Percentiles rank a stretch among this genome's conserved stretches.
Evolutionary conservation across 768 basidiomycete genomes (phyloP).

Genomic region (Clathrus columnatus): DNA sequence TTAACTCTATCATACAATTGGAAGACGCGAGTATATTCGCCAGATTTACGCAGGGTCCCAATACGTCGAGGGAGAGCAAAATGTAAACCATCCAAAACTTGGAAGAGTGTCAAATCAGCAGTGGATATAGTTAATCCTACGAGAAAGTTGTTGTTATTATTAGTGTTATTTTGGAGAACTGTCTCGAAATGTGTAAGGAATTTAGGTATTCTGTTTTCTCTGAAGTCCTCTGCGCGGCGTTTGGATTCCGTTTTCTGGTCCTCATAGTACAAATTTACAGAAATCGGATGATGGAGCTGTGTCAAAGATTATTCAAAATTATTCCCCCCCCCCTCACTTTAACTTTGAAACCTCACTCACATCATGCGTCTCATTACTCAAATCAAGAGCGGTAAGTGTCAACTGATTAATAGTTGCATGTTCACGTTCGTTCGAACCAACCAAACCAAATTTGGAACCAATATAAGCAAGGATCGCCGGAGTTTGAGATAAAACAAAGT

Average conservation of each 20-base stretch:
- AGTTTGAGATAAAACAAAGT: conserved; percentile 26
- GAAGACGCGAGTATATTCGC: conserved; percentile 23
- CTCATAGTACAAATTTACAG: conserved; percentile 28
- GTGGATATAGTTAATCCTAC: conserved; percentile 26
- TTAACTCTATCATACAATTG: conserved; percentile 26
- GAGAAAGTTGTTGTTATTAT: conserved; percentile 21
- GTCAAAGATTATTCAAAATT: no score
- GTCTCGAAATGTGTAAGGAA: conserved; percentile 31
- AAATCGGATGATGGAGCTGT: conserved; percentile 29
- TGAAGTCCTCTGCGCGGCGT: conserved; percentile 26
- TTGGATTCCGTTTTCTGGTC: conserved; percentile 33
- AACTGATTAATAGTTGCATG: conserved; percentile 29
- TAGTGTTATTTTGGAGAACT: conserved; percentile 20
- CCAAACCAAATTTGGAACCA: conserved; percentile 26
- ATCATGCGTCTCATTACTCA: conserved; percentile 26
- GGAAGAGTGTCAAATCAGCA: conserved; percentile 36
- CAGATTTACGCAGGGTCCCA: conserved; percentile 16
- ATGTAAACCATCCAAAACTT: conserved; percentile 25
- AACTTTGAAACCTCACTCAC: background rate
- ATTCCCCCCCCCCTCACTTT: no score
- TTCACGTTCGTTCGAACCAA: conserved; percentile 22
- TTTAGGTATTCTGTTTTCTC: conserved; percentile 30
- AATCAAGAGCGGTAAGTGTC: conserved; percentile 28
- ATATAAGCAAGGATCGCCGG: conserved; percentile 29
- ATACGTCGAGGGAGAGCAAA: conserved; percentile 32